phyloP scores from a whole-genome alignment of 345 rosid genomes.

The Lepidium sativum region DNA sequence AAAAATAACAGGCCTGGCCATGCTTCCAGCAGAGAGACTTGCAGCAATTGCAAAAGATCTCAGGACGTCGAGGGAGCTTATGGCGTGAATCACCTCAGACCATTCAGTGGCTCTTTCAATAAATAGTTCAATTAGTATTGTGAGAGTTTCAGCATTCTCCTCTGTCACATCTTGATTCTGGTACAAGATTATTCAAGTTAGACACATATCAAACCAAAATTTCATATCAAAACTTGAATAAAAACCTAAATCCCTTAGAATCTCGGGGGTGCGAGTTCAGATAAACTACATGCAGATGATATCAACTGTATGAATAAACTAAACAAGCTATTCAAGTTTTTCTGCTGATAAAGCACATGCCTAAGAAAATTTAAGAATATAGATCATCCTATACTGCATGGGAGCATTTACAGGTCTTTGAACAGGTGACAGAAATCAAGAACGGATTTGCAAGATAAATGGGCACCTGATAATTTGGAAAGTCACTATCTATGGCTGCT shows the following conservation, averaged over 20 bases:
- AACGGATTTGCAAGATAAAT: constrained; percentile 15
- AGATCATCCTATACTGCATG: background rate
- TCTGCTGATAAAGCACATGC: background rate
- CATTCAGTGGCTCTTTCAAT: constrained; percentile 71
- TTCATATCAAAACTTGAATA: background rate
- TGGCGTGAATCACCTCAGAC: constrained; percentile 66
- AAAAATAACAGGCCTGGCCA: constrained; percentile 58
- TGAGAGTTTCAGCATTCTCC: constrained; percentile 64
- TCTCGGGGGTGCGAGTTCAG: background rate
- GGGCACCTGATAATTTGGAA: constrained; percentile 84
- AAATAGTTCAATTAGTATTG: constrained; percentile 67
- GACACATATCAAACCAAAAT: background rate
- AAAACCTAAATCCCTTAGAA: background rate
- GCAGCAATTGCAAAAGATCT: constrained; percentile 67
- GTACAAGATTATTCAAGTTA: constrained; percentile 19
- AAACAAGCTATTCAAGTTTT: background rate
- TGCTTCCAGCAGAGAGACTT: constrained; percentile 50
- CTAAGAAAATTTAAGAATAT: background rate
- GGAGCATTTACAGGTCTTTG: background rate
- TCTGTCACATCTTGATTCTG: constrained; percentile 76
- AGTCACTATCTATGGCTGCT: constrained; percentile 90
- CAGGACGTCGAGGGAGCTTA: constrained; percentile 67
- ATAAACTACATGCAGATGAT: background rate
- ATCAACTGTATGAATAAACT: background rate
- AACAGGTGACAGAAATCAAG: background rate